Percentiles rank a stretch among this genome's conserved stretches.
Evolutionary conservation across 495 filamentous ascomycete species (phyloP).

Genomic region (Podospora australis): DNA sequence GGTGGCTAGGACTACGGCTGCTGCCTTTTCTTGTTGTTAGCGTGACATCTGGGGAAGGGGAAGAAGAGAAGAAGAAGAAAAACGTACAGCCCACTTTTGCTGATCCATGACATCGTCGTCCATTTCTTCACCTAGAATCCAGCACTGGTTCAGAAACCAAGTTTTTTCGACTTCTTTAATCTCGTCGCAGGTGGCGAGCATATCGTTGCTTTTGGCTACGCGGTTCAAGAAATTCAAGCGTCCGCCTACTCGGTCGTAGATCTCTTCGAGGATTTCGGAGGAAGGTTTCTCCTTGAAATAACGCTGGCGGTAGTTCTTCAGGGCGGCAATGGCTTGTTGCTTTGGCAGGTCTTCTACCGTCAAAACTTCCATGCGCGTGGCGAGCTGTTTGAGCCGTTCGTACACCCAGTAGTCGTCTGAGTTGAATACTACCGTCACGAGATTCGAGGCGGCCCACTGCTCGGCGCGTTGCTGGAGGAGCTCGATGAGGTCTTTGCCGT

Average conservation of each 20-base stretch:
- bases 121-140: conserved; percentile 88
- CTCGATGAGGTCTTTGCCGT: conserved; percentile 85
- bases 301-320: conserved; percentile 65
- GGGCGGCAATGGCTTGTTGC: conserved; percentile 62
- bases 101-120: conserved; percentile 99
- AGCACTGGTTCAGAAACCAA: conserved; percentile 93
- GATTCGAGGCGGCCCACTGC: conserved; percentile 83
- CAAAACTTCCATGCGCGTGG: conserved; percentile 86
- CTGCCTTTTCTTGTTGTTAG: conserved; percentile 52
- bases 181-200: conserved; percentile 67
- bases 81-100: conserved; percentile 82
- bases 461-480: conserved; percentile 93
- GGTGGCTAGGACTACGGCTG: conserved; percentile 88
- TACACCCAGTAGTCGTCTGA: conserved; percentile 98
- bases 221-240: conserved; percentile 78
- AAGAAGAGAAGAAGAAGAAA: background rate
- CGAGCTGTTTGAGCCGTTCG: conserved; percentile 82
- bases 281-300: conserved; percentile 57
- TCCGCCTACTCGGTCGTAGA: conserved; percentile 82
- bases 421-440: conserved; percentile 88
- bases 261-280: conserved; percentile 54
- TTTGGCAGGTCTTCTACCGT: conserved; percentile 76
- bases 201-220: conserved; percentile 73
- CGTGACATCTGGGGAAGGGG: background rate
- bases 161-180: conserved; percentile 81